phyloP scores from a whole-genome alignment of 140 eudicot species.

The Oenanthe javanica region DNA sequence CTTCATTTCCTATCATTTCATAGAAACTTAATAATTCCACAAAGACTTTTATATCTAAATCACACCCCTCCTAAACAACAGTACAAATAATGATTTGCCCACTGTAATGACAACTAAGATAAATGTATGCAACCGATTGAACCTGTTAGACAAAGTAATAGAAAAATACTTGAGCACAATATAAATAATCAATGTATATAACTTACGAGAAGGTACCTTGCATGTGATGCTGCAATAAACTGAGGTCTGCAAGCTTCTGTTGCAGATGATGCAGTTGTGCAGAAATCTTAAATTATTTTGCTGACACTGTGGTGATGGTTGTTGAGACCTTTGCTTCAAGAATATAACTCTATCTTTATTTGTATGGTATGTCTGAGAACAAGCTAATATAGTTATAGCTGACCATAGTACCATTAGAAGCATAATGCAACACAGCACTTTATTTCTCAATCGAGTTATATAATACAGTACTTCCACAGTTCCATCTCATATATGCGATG shows the following conservation, averaged over 20 bases:
- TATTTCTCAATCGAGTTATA: background rate
- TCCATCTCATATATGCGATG: background rate
- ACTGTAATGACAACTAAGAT: too few species aligned
- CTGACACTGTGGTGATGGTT: conserved; percentile 15
- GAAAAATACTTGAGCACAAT: background rate
- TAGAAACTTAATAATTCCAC: too few species aligned
- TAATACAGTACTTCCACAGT: background rate
- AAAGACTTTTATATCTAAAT: background rate
- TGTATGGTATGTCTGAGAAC: conserved; percentile 35
- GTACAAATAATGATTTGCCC: too few species aligned
- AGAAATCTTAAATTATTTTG: conserved; percentile 16
- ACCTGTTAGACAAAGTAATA: background rate
- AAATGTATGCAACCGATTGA: background rate
- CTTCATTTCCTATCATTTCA: too few species aligned
- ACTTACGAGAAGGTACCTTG: conserved; percentile 22
- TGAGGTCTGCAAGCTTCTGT: conserved; percentile 25
- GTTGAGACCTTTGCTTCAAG: conserved; percentile 28
- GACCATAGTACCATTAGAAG: background rate
- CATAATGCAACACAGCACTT: background rate
- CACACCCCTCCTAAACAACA: too few species aligned
- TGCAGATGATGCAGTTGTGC: conserved; percentile 32
- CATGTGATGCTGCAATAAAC: conserved; percentile 40
- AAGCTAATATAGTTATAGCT: background rate
- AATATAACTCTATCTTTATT: conserved; percentile 41
- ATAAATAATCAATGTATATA: background rate